These are phyloP conservation scores for Starmerella stellata DNA, from an alignment of 805 yeast genomes.

Conservation along the genomic window DNA sequence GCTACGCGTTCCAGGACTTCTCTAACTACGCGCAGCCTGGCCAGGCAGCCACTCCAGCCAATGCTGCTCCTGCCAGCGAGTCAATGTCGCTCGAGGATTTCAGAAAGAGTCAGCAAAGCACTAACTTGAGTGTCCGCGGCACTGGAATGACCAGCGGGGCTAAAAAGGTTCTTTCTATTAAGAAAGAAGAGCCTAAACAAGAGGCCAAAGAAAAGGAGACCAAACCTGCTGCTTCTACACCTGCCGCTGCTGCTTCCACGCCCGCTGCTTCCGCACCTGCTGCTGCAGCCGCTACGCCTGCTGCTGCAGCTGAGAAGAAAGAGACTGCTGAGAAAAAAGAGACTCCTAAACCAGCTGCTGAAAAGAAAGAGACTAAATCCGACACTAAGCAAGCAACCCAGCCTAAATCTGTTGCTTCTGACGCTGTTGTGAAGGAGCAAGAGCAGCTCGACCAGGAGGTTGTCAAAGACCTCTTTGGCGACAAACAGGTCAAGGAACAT, in stretches of 20 bases:
- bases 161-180: slow-evolving; percentile 16
- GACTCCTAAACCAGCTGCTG: slow-evolving; percentile 3
- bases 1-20: slow-evolving; percentile 18
- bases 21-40: slow-evolving; percentile 16
- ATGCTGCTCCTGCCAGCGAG: slow-evolving; percentile 3
- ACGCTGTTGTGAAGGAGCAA: slow-evolving; percentile 18
- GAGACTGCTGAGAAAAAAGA: neutral
- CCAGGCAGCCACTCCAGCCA: slow-evolving; percentile 1
- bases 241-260: neutral
- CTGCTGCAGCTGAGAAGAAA: neutral
- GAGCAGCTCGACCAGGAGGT: slow-evolving; percentile 43
- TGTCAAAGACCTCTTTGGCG: slow-evolving; percentile 79
- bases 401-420: slow-evolving; percentile 12
- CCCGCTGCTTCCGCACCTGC: neutral
- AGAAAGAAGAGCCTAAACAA: slow-evolving; percentile 4
- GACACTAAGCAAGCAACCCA: slow-evolving; percentile 1
- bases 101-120: slow-evolving; percentile 14
- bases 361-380: slow-evolving; percentile 1
- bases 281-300: neutral
- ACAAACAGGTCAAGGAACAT: slow-evolving; percentile 51
- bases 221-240: neutral
- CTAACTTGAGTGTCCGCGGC: slow-evolving; percentile 17
- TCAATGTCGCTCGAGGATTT: slow-evolving; percentile 18
- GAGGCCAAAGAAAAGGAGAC: slow-evolving; percentile 1
- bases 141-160: slow-evolving; percentile 4